Conservation (phyloP, 805 yeast genomes). For the Suhomyces sp. region DNA sequence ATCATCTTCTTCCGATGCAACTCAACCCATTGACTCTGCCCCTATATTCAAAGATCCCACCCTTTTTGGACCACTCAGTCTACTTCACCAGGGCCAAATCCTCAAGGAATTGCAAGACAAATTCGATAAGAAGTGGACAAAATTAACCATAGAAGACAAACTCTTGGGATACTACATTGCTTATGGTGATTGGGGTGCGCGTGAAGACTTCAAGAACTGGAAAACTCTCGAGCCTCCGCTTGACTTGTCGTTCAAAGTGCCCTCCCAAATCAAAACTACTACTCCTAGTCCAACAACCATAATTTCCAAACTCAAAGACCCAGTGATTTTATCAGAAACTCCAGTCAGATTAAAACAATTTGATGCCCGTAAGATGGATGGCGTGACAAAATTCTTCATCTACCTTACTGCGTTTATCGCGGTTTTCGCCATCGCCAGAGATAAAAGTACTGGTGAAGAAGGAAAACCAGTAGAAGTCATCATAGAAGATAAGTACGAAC, state of each 20-base stretch:
- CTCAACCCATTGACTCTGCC: constrained; percentile 47
- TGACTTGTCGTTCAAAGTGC: constrained; percentile 58
- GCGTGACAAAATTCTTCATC: constrained; percentile 53
- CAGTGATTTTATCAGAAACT: constrained; percentile 44
- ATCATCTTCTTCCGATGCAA: constrained; percentile 33
- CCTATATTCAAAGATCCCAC: constrained; percentile 42
- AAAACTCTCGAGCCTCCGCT: constrained; percentile 47
- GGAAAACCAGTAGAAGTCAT: constrained; percentile 41
- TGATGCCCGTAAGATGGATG: constrained; percentile 54
- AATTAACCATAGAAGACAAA: constrained; percentile 49
- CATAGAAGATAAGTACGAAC: constrained; percentile 38
- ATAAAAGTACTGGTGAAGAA: constrained; percentile 48
- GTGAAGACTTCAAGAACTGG: constrained; percentile 55
- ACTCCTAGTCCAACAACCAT: constrained; percentile 25
- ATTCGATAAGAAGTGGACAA: constrained; percentile 56
- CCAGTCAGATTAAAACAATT: constrained; percentile 45
- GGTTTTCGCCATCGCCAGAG: constrained; percentile 54
- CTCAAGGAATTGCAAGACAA: constrained; percentile 51
- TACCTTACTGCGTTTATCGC: constrained; percentile 49
- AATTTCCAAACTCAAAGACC: constrained; percentile 32
- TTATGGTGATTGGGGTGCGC: constrained; percentile 71
- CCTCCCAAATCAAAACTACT: constrained; percentile 30
- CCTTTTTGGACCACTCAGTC: constrained; percentile 31
- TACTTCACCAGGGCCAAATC: constrained; percentile 58
- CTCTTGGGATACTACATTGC: constrained; percentile 59